Evolutionary conservation across 352 stramenopile genomes (phyloP), one percentile per base, ranked within the genome.

Genomic region (Pythium apleroticum): DNA sequence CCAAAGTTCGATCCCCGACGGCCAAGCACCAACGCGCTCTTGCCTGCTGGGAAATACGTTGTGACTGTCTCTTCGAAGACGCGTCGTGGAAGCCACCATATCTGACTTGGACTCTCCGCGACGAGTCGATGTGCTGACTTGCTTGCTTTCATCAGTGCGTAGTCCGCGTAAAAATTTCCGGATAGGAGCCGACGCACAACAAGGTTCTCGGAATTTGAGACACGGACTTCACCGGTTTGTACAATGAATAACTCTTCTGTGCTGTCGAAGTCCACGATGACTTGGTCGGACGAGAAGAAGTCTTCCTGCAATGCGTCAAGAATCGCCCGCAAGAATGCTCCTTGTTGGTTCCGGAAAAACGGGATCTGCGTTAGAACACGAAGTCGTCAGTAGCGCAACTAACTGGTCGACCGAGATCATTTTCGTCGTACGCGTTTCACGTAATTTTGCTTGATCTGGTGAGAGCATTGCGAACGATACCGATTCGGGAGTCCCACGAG

Each of bases 71-170:
- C 46, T 25, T 65, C 35, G 27, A 76, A 73, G 10, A 17, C 60
- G 48, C 54, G 61, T 17, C 46, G 48, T 17, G 66, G 54, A 5
- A 78, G 45, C 25, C 60, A 75, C 52, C 64, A 78, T 0, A 78
- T 48, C 22, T 78, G 64, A 25, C 68, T 75, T 31, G 71, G 64
- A 33, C 55, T 67, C 3, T 65, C 64, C 2, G 68, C 68, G 7
- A 76, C 45, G 17, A 78, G 41, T 25, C 58, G 61, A 35, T 63
- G 56, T 17, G 37, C 19, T 30, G 53, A 63, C 5, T 27, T 60
- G 10, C 17, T 46, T 6, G 33, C 15, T 12, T 15, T 24, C 14
- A 62, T 52, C 27, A 69, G 39, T 5, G 66, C 59, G n/a, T 57
- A 19, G 8, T 70, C 54, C 8, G 41, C 66, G 48, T 66, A 66